Base-by-base conservation (phyloP, 2,329 filamentous ascomycete genomes). In the Lecanosticta acicola region DNA sequence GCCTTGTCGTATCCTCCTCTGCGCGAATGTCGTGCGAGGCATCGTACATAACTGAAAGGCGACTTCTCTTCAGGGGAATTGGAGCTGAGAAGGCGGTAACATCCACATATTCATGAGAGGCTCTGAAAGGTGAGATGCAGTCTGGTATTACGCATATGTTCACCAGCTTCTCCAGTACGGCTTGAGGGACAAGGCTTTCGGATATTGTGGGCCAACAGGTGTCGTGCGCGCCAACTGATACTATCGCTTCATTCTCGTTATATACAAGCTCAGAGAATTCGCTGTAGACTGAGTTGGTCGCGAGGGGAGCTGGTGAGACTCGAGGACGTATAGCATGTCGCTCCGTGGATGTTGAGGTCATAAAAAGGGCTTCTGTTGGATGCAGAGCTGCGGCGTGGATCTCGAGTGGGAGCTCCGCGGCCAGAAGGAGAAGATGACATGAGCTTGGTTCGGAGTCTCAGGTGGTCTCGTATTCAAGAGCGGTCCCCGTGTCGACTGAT, bases 241-340 rank as follows among this genome's bases (percentile, higher is more conserved):
- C 38, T 39, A 38, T 63, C 59, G 76, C 73, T 14, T 65, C 63
- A 56, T 75, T 72, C 13, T 59, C 56, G 3, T 62, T 61, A 53
- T 73, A 75, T 11, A 76, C 60, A 7, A 75, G 60, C 14, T 61
- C 55, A 2, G 54, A 51, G 0, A 67, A 67, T 62, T 74, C 71
- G 18, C 55, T 17, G 56, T 69, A 51, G 52, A 70, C 65, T 13
- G 55, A 61, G 54, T 66, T 70, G 8, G 68, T 68, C 3, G 53
- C 47, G 1, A 74, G 63, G 26, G 73, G 66, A 13, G 58, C 51
- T 2, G 69, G 63, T 45, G 68, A 57, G 14, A 75, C 56, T 50
- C 17, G 21, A 8, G 58, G 59, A 0, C 9, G 24, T 21, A 58
- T 48, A 14, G 53, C 41, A 24, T 46, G 40, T 26, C 52, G 55